Evolutionary conservation across 2,329 filamentous ascomycete species (phyloP).

Genomic region (Lasiodiplodia citricola): DNA sequence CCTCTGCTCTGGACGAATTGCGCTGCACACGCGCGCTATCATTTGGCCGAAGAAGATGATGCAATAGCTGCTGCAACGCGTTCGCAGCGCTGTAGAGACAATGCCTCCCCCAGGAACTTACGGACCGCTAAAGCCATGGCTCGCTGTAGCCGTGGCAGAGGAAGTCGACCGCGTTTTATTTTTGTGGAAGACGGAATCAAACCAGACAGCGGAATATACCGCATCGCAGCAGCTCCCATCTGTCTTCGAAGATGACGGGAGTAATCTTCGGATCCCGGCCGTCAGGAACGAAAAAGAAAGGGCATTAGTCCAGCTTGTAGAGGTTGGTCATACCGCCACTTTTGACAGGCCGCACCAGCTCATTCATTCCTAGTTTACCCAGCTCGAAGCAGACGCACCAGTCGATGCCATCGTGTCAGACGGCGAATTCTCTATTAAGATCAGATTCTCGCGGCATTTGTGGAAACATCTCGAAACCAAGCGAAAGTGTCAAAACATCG

Average conservation of each 20-base stretch:
- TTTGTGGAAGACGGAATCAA: not conserved
- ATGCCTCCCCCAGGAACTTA: not conserved
- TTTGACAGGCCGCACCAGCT: not conserved
- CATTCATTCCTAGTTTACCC: not conserved
- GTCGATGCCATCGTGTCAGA: conserved; percentile 37
- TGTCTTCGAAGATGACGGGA: conserved; percentile 44
- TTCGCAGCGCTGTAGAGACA: not conserved
- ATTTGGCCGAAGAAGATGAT: not conserved
- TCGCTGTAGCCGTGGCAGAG: not conserved
- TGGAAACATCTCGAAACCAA: conserved; percentile 26
- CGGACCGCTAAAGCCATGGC: not conserved
- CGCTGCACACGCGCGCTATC: not conserved
- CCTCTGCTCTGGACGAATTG: not conserved
- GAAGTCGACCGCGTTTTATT: conserved; percentile 2
- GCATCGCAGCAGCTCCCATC: conserved; percentile 6
- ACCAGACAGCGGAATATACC: not conserved
- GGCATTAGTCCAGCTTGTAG: conserved; percentile 33
- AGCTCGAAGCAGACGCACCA: conserved; percentile 29
- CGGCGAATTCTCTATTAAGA: conserved; percentile 33
- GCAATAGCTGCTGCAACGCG: not conserved
- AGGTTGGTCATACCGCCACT: conserved; percentile 29
- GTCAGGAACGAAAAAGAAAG: conserved; percentile 17
- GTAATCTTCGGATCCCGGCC: conserved; percentile 38
- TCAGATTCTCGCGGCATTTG: conserved; percentile 31
- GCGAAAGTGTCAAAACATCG: not conserved